Percentiles rank a stretch among this genome's conserved stretches.
These are phyloP conservation scores for Mangifera indica DNA, from an alignment of 345 rosid species.

Conservation along the genomic window DNA sequence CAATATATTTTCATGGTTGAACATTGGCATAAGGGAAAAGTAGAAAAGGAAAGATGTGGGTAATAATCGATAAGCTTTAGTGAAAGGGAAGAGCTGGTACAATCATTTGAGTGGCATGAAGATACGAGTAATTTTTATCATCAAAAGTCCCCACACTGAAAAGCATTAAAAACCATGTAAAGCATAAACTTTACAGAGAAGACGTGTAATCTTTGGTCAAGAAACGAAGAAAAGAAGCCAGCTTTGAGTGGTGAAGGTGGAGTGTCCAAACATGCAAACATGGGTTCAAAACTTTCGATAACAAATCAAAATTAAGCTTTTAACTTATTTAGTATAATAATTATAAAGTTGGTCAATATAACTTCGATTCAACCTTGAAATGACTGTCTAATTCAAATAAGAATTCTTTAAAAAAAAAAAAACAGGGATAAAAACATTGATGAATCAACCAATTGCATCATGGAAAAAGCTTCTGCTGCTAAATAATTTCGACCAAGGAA, in stretches of 20 bases:
- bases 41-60: background rate
- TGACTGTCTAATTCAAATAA: no score
- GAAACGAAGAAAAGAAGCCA: conserved; percentile 7
- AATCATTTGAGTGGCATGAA: conserved; percentile 23
- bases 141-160: conserved; percentile 18
- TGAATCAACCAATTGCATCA: conserved; percentile 11
- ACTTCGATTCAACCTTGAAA: no score
- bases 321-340: no score
- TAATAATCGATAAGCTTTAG: conserved; percentile 13
- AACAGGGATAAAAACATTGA: conserved; percentile 1
- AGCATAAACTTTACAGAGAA: conserved; percentile 6
- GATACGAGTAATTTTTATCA: conserved; percentile 13
- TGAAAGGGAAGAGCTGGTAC: conserved; percentile 14
- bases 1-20: background rate
- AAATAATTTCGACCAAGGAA: background rate
- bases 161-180: conserved; percentile 13
- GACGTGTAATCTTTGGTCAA: background rate
- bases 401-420: no score
- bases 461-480: no score
- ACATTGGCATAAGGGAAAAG: background rate
- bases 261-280: no score
- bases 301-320: no score
- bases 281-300: no score
- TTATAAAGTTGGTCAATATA: no score
- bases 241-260: no score